Conservation (phyloP, 768 basidiomycete genomes). For the Auricularia cornea region DNA sequence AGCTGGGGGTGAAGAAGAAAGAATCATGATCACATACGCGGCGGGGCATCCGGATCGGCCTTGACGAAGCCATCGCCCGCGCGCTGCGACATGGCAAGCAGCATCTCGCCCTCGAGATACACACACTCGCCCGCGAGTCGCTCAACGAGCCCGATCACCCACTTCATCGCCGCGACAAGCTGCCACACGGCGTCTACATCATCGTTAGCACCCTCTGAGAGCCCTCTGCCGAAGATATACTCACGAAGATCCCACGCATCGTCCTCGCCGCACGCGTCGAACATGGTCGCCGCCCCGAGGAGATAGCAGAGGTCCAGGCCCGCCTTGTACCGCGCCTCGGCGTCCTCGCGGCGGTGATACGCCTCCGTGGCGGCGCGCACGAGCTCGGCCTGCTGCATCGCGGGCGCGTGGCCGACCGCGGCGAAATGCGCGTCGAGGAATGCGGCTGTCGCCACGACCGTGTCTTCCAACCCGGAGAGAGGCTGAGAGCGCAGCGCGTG, state of each 20-base stretch:
- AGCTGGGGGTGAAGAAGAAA: neutral
- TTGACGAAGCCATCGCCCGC: neutral
- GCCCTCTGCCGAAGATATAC: neutral
- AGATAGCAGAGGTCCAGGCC: neutral
- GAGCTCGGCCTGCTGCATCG: neutral
- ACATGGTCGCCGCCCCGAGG: neutral
- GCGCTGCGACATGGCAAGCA: neutral
- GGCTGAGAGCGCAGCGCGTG: neutral
- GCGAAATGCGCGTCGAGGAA: neutral
- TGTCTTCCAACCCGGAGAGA: neutral
- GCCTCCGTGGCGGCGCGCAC: neutral
- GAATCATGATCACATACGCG: neutral
- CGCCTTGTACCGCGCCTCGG: neutral
- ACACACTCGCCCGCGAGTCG: neutral
- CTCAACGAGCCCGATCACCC: neutral
- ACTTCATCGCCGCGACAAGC: neutral
- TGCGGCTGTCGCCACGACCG: slow-evolving; percentile 6
- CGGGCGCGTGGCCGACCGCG: neutral
- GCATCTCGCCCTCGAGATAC: neutral
- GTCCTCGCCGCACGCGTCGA: neutral
- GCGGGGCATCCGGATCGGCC: neutral
- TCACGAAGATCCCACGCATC: neutral
- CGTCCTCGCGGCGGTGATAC: neutral
- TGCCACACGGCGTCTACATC: neutral
- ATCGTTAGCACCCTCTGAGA: neutral